Evolutionary conservation across 257 asterid genomes (phyloP), one percentile per base, ranked within the genome.

Genomic region (Solanum medicagineum): DNA sequence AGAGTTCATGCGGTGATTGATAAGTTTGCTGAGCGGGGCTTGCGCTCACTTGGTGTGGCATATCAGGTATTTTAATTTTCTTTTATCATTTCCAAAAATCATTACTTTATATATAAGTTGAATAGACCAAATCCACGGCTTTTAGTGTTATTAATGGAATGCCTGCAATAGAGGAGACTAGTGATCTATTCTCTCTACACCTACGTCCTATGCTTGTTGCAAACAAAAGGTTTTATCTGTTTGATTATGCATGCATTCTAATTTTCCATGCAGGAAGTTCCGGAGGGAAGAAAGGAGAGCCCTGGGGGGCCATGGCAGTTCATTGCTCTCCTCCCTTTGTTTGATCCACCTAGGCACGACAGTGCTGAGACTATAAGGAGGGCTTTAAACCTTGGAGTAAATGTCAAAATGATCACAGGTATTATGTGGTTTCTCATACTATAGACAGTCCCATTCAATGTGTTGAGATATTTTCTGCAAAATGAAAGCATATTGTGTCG

Each of bases 331-430:
- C 90, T 96, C 97, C 99, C 99, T 84, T 95, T 96, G 19, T 94
- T 93, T 40, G 99, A 96, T 89, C 99, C 99, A 77, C 99, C 99
- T 22, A 91, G 98, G 89, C 98, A 93, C 24, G 99, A 96, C 85
- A 96, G 98, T 89, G 99, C 98, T 29, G 98, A 93, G 85, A 96
- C 99, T 77, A 96, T 96, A 84, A 90, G 91, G 84, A 90, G 98
- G 85, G 99, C 99, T 36, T 86, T 96, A 51, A 90, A 92, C 89
- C 99, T 96, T 80, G 99, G 99, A 86, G 97, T 94, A 40, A 93
- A 94, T 84, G 98, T 96, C 57, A 96, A 96, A 90, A 94, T 96
- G 99, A 94, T 96, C 80, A 95, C 99, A 8, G 99, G 92, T 90
- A 80, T 53, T 56, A 51, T 77, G 9, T 77, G 83, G 26, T 54